Base-by-base conservation (phyloP, 306 rosid species). In the Fragaria vesca region DNA sequence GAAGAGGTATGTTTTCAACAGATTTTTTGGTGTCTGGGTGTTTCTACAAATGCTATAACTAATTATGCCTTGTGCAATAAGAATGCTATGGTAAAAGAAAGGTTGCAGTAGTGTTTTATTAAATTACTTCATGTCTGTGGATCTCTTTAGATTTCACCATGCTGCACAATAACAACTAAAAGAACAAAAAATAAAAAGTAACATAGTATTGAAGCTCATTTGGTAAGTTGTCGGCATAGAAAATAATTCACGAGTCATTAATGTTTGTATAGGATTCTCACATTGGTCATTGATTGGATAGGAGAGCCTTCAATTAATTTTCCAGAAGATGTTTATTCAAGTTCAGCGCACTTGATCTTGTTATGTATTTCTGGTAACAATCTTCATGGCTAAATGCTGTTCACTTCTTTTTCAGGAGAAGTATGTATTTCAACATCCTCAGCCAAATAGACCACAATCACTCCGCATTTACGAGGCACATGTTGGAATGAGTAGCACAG, bases 401-500 rank as follows among this genome's bases (percentile, higher is more conserved):
- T 80, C 70, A 43, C 67, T 24, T 80, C 55, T 42, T 86, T 60
- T 83, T 65, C 91, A 95, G 99, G 97, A 93, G 74, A 91, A 85
- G 81, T 85, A 93, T 82, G 86, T 85, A 52, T 91, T 96, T 80
- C 83, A 90, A 78, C 92, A 96, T 84, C 89, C 97, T 69, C 97
- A 81, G 85, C 99, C 99, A 20, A 89, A 88, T 83, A 93, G 85
- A 82, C 99, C 99, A 74, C 84, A 88, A 40, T 91, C 99, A 82
- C 97, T 96, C 66, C 87, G 99, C 81, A 91, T 96, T 84, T 96
- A 96, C 55, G 99, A 96, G 85, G 68, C 97, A 58, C 99, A 96
- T 70, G 86, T 96, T 38, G 99, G 99, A 83, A 96, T 96, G 99
- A 96, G 99, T 76, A 96, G 99, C 83, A 88, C 91, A 86, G 99